These are phyloP conservation scores for Elsinoe australis DNA, from an alignment of 2,329 filamentous ascomycete species.

Conservation along the genomic window DNA sequence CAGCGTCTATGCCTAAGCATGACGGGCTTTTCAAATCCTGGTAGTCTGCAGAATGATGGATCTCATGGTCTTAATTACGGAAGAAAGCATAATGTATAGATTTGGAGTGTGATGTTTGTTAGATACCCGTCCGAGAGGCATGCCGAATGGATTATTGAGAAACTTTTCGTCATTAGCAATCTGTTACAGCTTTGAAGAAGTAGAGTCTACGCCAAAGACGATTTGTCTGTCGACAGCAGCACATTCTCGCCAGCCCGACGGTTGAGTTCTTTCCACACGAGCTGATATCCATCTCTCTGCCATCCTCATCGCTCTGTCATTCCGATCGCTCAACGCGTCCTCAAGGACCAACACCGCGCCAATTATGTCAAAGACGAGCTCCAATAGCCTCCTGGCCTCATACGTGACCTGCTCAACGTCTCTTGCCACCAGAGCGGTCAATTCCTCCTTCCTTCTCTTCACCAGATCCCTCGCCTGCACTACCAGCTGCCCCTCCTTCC, in stretches of 20 bases:
- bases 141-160: too few relatives aligned
- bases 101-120: too few relatives aligned
- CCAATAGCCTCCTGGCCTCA: not conserved
- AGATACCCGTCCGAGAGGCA: too few relatives aligned
- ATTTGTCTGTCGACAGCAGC: not conserved
- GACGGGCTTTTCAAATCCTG: too few relatives aligned
- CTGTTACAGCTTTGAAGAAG: too few relatives aligned
- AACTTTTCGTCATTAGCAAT: too few relatives aligned
- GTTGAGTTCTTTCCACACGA: not conserved
- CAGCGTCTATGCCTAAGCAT: too few relatives aligned
- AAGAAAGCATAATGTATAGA: too few relatives aligned
- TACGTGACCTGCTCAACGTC: not conserved
- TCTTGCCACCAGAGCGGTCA: not conserved
- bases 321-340: not conserved
- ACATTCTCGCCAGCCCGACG: not conserved
- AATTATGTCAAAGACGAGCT: not conserved
- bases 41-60: too few relatives aligned
- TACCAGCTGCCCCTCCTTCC: not conserved
- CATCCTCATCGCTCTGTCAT: not conserved
- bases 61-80: too few relatives aligned
- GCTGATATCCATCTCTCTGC: not conserved
- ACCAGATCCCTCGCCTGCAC: not conserved
- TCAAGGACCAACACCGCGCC: not conserved
- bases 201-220: not conserved
- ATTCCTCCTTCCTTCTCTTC: not conserved